phyloP scores from a whole-genome alignment of 176 grass and related monocot genomes.

The Eleusine coracana region DNA sequence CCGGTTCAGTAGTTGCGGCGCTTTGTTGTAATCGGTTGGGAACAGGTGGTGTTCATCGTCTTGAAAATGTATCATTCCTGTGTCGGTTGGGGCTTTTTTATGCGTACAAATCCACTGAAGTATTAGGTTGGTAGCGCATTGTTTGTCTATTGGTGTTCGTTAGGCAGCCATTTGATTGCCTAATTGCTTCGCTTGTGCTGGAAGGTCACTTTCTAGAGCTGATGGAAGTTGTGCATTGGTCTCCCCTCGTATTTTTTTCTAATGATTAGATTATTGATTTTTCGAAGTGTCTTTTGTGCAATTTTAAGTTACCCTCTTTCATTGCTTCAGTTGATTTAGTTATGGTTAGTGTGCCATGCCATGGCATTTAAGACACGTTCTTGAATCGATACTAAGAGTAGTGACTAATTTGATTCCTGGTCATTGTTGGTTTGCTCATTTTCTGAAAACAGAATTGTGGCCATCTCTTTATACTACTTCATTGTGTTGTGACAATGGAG shows the following conservation, averaged over 20 bases:
- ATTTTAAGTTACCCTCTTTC: neutral
- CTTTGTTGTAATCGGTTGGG: slow-evolving; percentile 42
- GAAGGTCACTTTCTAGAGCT: neutral
- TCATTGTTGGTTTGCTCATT: neutral
- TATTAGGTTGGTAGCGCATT: slow-evolving; percentile 39
- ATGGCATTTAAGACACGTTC: slow-evolving; percentile 1
- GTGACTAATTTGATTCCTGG: neutral
- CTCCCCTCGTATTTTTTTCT: slow-evolving; percentile 9
- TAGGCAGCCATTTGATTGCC: slow-evolving; percentile 23
- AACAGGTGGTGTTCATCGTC: slow-evolving; percentile 43
- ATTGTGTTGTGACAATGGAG: neutral
- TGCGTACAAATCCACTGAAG: slow-evolving; percentile 35
- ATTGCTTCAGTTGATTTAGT: slow-evolving; percentile 2
- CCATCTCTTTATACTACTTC: neutral
- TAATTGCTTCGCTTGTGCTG: slow-evolving; percentile 25
- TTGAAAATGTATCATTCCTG: slow-evolving; percentile 33
- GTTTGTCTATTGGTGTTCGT: slow-evolving; percentile 42
- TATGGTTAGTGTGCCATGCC: neutral
- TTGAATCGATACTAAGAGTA: neutral
- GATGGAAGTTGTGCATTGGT: neutral
- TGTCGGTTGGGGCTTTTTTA: slow-evolving; percentile 32
- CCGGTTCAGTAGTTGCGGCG: slow-evolving; percentile 38
- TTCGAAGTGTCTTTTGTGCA: slow-evolving; percentile 2
- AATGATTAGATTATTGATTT: neutral
- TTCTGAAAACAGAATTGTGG: neutral